Evolutionary conservation across 768 basidiomycete genomes (phyloP), one percentile per base, ranked within the genome.

Genomic region (Naganishia kalamii): DNA sequence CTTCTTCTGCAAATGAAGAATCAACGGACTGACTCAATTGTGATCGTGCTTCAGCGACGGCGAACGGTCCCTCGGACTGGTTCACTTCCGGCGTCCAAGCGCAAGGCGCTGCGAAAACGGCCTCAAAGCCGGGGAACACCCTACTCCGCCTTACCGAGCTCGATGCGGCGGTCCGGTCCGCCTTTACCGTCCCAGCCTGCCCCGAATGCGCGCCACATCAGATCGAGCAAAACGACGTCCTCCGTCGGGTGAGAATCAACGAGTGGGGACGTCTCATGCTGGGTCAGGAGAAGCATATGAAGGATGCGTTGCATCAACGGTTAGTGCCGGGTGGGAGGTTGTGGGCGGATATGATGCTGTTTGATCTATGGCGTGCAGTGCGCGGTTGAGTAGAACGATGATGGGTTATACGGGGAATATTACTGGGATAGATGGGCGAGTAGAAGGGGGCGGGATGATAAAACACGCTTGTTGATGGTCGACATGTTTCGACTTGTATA

Each of bases 321-420:
- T 47, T 65, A n/a, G 35, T 70, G 15, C 69, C 69, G n/a, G 69
- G 67, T 10, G 69, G 69, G n/a, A 66, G 65, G 49, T 37, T 70
- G 5, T 70, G 66, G 67, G 66, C 66, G 11, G 69, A 70, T 29
- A 70, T 68, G 67, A 61, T 70, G 60, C 21, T 70, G 33, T 70
- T 63, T 47, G 69, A 70, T 47, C 62, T 70, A 10, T n/a, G 66
- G 46, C 41, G 60, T 5, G 43, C 43, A 15, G 43, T 44, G n/a
- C n/a, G n/a, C n/a, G n/a, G n/a, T n/a, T n/a, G n/a, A n/a, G n/a
- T n/a, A n/a, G n/a, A n/a, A n/a, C n/a, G n/a, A n/a, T n/a, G n/a
- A n/a, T n/a, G n/a, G n/a, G n/a, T n/a, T n/a, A n/a, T n/a, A n/a
- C n/a, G n/a, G n/a, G n/a, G n/a, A n/a, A n/a, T n/a, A n/a, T n/a